These are phyloP conservation scores for Aspergillus quadricinctus DNA, from an alignment of 2,329 filamentous ascomycete genomes.

Conservation along the genomic window DNA sequence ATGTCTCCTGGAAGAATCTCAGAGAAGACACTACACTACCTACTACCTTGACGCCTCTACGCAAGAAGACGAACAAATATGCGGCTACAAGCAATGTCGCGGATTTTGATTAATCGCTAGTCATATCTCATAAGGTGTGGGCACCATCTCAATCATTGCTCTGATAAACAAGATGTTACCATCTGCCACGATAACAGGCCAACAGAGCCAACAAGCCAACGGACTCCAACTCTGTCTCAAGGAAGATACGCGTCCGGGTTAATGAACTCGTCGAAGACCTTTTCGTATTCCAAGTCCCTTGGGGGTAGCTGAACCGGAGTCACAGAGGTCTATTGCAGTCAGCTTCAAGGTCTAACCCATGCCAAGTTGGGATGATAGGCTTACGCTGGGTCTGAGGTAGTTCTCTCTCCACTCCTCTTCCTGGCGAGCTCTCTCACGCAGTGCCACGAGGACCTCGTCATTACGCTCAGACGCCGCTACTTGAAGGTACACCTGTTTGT, in stretches of 20 bases:
- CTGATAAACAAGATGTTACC: neutral
- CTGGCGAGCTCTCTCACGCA: constrained; percentile 23
- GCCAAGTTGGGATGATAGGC: neutral
- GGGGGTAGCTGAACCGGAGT: neutral
- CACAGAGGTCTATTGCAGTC: neutral
- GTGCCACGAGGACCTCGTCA: constrained; percentile 30
- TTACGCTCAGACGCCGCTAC: constrained; percentile 16
- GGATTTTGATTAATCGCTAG: neutral
- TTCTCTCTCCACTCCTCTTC: neutral
- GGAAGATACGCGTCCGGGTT: neutral
- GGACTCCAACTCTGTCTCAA: neutral
- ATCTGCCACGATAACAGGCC: neutral
- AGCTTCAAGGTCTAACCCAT: neutral
- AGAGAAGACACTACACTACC: neutral
- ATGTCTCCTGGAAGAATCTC: neutral
- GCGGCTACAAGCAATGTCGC: neutral
- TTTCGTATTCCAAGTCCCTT: neutral
- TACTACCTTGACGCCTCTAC: neutral
- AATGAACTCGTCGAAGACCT: neutral
- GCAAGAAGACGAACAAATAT: neutral
- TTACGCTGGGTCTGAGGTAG: neutral
- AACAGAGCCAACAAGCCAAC: neutral
- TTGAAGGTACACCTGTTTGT: constrained; percentile 19
- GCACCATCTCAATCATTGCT: neutral
- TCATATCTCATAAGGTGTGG: neutral